Conservation (phyloP, 2,329 filamentous ascomycete genomes). For the Orbilia quercus region DNA sequence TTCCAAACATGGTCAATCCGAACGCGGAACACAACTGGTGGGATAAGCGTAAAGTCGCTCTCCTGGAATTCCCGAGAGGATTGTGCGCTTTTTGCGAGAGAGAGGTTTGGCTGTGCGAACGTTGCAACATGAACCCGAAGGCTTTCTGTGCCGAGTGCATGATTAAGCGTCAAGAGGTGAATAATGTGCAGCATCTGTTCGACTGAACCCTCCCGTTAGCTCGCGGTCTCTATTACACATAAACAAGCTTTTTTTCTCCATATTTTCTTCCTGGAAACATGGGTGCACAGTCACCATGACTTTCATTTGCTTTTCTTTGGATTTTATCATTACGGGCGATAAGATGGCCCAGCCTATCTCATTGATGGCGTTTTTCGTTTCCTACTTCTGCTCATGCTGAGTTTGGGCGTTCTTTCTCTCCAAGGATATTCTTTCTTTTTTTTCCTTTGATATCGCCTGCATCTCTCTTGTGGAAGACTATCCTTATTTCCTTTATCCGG, state of each 20-base stretch:
- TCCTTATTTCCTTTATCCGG: too few relatives aligned
- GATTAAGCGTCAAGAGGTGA: constrained; percentile 24
- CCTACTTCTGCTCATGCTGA: too few relatives aligned
- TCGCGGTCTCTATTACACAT: too few relatives aligned
- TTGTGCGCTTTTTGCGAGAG: constrained; percentile 36
- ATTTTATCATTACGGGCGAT: background rate
- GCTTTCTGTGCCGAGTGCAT: constrained; percentile 51
- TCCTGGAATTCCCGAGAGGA: constrained; percentile 41
- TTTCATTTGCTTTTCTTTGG: too few relatives aligned
- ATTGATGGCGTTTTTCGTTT: too few relatives aligned
- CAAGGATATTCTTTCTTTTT: too few relatives aligned
- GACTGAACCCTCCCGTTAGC: background rate
- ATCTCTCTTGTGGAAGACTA: too few relatives aligned
- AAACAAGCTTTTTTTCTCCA: background rate
- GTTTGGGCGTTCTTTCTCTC: too few relatives aligned
- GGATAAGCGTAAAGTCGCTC: constrained; percentile 40
- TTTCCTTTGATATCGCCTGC: too few relatives aligned
- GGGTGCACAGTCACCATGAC: background rate
- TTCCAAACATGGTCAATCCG: constrained; percentile 10
- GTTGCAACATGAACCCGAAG: constrained; percentile 43
- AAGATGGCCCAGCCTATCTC: too few relatives aligned
- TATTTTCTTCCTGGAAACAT: background rate
- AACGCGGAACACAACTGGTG: constrained; percentile 37
- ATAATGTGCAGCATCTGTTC: constrained; percentile 13
- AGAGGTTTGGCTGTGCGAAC: constrained; percentile 51